Conservation (phyloP, 352 stramenopile genomes). For the Phytophthora tubulina region DNA sequence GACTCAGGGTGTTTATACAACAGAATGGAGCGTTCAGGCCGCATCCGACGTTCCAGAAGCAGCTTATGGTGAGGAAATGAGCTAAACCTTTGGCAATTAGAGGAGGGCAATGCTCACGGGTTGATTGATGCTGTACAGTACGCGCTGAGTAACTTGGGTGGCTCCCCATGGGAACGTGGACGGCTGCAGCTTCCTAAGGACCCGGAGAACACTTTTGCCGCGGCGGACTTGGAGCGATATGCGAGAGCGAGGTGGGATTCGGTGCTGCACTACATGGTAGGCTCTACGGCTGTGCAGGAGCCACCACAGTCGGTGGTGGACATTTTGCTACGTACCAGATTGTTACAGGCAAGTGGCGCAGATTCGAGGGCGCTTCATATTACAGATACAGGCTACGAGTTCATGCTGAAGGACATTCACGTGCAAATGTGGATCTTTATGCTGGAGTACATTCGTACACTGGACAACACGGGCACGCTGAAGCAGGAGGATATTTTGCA, state of each 20-base stretch:
- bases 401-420: slow-evolving; percentile 94
- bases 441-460: slow-evolving; percentile 89
- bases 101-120: slow-evolving; percentile 3
- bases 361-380: slow-evolving; percentile 82
- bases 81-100: neutral
- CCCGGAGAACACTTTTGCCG: slow-evolving; percentile 53
- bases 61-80: slow-evolving; percentile 56
- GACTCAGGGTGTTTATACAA: slow-evolving; percentile 65
- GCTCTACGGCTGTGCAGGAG: slow-evolving; percentile 72
- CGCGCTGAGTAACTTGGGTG: slow-evolving; percentile 74
- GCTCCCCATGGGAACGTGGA: slow-evolving; percentile 78
- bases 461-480: slow-evolving; percentile 76
- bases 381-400: slow-evolving; percentile 91
- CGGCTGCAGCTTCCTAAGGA: slow-evolving; percentile 56
- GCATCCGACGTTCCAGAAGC: slow-evolving; percentile 66
- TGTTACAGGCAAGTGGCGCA: slow-evolving; percentile 70
- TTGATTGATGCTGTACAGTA: slow-evolving; percentile 40
- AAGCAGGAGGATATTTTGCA: slow-evolving; percentile 89
- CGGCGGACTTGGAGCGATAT: slow-evolving; percentile 67
- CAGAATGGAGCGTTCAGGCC: slow-evolving; percentile 57
- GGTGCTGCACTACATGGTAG: slow-evolving; percentile 83
- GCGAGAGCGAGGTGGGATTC: slow-evolving; percentile 71
- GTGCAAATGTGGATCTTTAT: slow-evolving; percentile 94
- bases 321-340: slow-evolving; percentile 75
- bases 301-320: slow-evolving; percentile 74